Conservation (phyloP, 164 flowering plant species). For the Aristolochia contorta region DNA sequence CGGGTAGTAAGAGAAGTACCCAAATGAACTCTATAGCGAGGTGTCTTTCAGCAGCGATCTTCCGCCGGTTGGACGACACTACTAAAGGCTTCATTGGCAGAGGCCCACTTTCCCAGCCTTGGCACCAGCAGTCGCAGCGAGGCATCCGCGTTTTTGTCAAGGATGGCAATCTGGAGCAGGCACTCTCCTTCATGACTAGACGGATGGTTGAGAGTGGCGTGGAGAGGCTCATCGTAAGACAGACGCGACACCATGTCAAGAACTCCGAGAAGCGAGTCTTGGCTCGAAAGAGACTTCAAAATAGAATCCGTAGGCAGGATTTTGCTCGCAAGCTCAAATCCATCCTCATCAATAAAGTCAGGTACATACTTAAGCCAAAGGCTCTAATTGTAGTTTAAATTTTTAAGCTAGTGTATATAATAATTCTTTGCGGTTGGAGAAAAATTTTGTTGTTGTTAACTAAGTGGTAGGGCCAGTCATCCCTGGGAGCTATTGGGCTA, state of each 20-base stretch:
- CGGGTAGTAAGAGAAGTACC: too few relatives aligned
- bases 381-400: too few relatives aligned
- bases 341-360: slow-evolving; percentile 77
- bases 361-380: slow-evolving; percentile 25
- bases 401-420: too few relatives aligned
- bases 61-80: not conserved
- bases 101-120: not conserved
- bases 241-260: slow-evolving; percentile 41
- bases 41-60: not conserved
- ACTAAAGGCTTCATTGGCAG: not conserved
- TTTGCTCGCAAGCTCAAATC: slow-evolving; percentile 60
- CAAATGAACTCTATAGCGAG: slow-evolving; percentile 1
- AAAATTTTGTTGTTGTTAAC: too few relatives aligned
- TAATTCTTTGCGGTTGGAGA: too few relatives aligned
- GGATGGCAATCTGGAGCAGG: slow-evolving; percentile 52
- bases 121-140: slow-evolving; percentile 6
- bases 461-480: too few relatives aligned
- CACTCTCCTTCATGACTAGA: slow-evolving; percentile 44
- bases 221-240: slow-evolving; percentile 50
- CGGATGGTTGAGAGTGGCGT: slow-evolving; percentile 65
- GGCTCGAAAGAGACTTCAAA: slow-evolving; percentile 58
- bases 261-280: slow-evolving; percentile 76
- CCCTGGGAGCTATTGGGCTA: too few relatives aligned
- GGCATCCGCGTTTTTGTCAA: slow-evolving; percentile 13
- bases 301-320: slow-evolving; percentile 38